Conservation (phyloP, 306 rosid genomes). For the Senna tora region DNA sequence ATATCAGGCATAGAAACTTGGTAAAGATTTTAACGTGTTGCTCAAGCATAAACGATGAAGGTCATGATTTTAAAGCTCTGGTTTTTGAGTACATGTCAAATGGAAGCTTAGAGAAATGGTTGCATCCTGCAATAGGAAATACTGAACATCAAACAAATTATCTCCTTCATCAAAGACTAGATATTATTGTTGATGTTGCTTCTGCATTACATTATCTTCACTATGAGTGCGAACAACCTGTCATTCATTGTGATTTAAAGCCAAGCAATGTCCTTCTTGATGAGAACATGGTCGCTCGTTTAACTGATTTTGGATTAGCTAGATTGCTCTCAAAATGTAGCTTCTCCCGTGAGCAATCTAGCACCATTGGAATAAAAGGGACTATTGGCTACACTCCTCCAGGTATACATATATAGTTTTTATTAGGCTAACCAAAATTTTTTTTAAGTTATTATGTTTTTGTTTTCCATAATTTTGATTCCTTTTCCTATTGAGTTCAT, state of each 20-base stretch:
- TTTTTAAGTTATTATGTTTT: too few species aligned
- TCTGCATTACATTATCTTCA: too few species aligned
- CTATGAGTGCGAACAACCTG: too few species aligned
- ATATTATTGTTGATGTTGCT: neutral
- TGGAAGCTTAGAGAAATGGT: neutral
- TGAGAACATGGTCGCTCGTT: slow-evolving; percentile 27
- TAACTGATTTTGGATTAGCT: slow-evolving; percentile 31
- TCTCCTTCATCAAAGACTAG: neutral
- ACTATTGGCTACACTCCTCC: slow-evolving; percentile 26
- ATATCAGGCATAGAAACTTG: too few species aligned
- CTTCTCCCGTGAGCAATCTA: too few species aligned
- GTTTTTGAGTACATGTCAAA: too few species aligned
- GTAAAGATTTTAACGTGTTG: too few species aligned
- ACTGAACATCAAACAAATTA: neutral
- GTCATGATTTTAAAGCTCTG: too few species aligned
- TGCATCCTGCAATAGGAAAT: neutral
- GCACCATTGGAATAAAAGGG: slow-evolving; percentile 5
- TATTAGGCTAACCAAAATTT: too few species aligned
- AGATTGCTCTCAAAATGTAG: neutral
- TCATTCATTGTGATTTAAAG: neutral
- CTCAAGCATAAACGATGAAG: too few species aligned
- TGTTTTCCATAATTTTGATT: too few species aligned
- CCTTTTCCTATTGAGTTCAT: too few species aligned
- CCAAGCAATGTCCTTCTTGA: slow-evolving; percentile 26
- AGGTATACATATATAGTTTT: neutral